phyloP scores from a whole-genome alignment of 2,329 filamentous ascomycete species.

The Colletotrichum tamarilloi region DNA sequence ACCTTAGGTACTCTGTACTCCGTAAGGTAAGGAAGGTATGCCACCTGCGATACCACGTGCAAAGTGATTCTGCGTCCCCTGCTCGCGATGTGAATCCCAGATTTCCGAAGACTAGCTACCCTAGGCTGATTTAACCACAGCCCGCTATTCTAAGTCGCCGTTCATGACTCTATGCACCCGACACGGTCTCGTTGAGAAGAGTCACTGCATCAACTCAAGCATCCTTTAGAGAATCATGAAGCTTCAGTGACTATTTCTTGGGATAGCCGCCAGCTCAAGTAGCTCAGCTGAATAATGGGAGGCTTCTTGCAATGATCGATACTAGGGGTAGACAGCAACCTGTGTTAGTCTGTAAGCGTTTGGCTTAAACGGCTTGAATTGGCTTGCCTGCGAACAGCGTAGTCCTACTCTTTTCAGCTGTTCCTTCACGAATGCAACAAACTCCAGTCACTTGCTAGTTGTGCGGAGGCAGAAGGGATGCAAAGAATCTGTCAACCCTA shows the following conservation, averaged over 20 bases:
- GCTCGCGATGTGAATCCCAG: neutral
- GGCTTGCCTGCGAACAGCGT: neutral
- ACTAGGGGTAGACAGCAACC: neutral
- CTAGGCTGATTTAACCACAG: constrained; percentile 13
- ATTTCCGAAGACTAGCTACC: constrained; percentile 17
- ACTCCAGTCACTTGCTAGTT: neutral
- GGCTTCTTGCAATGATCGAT: neutral
- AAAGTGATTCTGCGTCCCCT: constrained; percentile 5
- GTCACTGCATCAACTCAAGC: neutral
- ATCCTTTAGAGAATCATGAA: neutral
- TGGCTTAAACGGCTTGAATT: neutral
- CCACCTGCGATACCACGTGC: neutral
- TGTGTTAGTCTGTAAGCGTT: neutral
- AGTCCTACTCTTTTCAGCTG: neutral
- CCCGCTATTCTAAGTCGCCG: constrained; percentile 1
- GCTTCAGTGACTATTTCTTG: neutral
- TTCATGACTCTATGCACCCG: constrained; percentile 17
- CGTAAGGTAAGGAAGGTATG: too few species aligned
- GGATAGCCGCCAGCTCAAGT: neutral
- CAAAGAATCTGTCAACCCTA: neutral
- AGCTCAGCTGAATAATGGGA: neutral
- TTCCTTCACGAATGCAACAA: neutral
- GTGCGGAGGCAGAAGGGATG: neutral
- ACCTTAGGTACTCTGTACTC: too few species aligned
- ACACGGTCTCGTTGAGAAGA: neutral